Percentiles rank a stretch among this genome's conserved stretches.
These are phyloP conservation scores for Francoa sonchifolia DNA, from an alignment of 441 rosid genomes.

Conservation along the genomic window DNA sequence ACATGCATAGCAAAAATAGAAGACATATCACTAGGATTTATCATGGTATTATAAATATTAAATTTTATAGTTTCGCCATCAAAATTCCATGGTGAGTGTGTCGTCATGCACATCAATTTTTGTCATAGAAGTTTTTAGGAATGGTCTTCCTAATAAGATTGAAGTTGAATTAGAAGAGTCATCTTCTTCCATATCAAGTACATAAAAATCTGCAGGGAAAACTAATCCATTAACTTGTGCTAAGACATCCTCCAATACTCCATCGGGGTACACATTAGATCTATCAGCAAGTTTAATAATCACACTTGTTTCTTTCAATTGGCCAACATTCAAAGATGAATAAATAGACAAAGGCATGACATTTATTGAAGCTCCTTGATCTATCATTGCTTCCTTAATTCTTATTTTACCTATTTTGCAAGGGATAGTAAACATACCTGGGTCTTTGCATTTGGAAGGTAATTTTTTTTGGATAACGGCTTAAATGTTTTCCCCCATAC, in stretches of 20 bases:
- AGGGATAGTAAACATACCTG: background rate
- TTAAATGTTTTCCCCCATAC: conserved; percentile 1
- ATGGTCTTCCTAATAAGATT: background rate
- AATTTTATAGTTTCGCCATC: background rate
- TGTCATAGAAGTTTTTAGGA: background rate
- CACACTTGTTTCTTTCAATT: background rate
- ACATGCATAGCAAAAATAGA: background rate
- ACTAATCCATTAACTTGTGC: conserved; percentile 1
- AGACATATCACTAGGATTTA: background rate
- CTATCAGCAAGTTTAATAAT: too few species aligned
- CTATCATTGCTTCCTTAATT: background rate
- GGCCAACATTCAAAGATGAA: background rate
- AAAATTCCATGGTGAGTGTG: background rate
- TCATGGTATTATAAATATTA: background rate
- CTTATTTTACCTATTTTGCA: background rate
- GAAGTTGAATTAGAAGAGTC: too few species aligned
- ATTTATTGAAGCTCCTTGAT: too few species aligned
- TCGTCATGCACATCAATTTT: background rate
- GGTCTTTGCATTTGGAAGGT: background rate
- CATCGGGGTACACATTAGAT: background rate
- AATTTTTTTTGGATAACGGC: background rate
- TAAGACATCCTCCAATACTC: background rate
- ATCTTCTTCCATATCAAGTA: too few species aligned
- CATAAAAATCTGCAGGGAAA: conserved; percentile 6
- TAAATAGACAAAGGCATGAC: background rate